Percentiles rank a stretch among this genome's conserved stretches.
Conservation (phyloP, 805 yeast genomes). For the Clavispora asparagi region DNA sequence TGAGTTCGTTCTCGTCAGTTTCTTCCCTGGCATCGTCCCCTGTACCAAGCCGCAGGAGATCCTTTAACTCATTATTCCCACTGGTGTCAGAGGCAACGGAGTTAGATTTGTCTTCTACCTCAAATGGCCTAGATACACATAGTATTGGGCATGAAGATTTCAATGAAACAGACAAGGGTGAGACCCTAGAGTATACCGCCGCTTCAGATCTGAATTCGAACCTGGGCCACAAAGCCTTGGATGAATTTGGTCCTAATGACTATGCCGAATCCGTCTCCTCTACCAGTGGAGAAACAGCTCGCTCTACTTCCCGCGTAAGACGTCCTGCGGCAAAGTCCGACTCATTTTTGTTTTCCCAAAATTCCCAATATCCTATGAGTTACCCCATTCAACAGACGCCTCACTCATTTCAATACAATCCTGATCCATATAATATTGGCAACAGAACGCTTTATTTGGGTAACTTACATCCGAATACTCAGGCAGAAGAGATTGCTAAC, state of each 20-base stretch:
- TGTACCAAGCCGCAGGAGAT: background rate
- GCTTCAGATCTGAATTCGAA: background rate
- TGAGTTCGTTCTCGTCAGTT: background rate
- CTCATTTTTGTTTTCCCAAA: background rate
- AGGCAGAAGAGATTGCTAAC: constrained; percentile 70
- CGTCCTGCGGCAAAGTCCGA: background rate
- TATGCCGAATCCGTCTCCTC: background rate
- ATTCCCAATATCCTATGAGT: background rate
- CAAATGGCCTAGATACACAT: background rate
- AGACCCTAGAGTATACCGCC: background rate
- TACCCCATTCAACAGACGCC: background rate
- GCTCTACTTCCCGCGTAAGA: background rate
- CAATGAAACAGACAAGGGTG: background rate
- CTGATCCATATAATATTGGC: constrained; percentile 31
- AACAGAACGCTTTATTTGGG: constrained; percentile 71
- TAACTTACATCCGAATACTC: constrained; percentile 57
- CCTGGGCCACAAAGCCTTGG: background rate
- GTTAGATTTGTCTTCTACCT: background rate
- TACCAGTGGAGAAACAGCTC: background rate
- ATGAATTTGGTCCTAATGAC: background rate
- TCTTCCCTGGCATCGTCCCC: constrained; percentile 2
- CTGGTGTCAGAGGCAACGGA: background rate
- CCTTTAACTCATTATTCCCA: background rate
- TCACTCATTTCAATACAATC: constrained; percentile 12
- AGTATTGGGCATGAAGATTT: background rate